Conservation (phyloP, 176 grass and related monocot genomes). For the Cenchrus fungigraminus region DNA sequence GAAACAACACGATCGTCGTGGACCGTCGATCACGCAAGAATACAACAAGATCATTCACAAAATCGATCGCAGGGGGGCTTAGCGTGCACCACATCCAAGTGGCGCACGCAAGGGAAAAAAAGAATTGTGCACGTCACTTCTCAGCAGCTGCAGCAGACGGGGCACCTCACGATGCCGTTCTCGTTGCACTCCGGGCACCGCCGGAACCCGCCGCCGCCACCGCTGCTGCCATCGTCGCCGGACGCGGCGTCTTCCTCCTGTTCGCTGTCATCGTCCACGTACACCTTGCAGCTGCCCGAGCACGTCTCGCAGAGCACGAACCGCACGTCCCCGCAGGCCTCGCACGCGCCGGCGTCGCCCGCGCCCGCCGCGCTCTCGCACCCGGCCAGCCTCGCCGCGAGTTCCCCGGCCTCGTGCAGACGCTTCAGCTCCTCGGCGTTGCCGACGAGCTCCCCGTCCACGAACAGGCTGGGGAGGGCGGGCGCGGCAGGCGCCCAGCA, state of each 20-base stretch:
- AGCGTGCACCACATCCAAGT: conserved; percentile 18
- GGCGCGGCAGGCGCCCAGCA: conserved; percentile 31
- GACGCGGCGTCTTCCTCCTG: neutral
- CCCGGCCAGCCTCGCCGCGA: conserved; percentile 50
- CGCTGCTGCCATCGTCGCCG: neutral
- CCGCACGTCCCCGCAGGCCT: conserved; percentile 71
- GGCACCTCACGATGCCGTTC: conserved; percentile 90
- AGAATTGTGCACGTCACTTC: neutral
- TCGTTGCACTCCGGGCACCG: conserved; percentile 90
- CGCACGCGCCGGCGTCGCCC: conserved; percentile 52
- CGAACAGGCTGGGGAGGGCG: conserved; percentile 72
- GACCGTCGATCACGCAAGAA: neutral
- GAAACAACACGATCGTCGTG: neutral
- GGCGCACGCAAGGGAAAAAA: neutral
- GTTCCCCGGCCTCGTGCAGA: conserved; percentile 82
- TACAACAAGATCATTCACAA: conserved; percentile 43
- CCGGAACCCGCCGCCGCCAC: conserved; percentile 48
- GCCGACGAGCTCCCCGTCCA: conserved; percentile 63
- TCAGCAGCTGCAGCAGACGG: conserved; percentile 57
- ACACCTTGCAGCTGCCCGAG: conserved; percentile 95
- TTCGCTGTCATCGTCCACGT: conserved; percentile 35
- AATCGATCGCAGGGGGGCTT: neutral
- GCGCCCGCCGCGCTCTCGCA: conserved; percentile 45
- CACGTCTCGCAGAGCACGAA: conserved; percentile 89
- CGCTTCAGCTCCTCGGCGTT: conserved; percentile 76